These are phyloP conservation scores for Boletus subcaerulescens DNA, from an alignment of 768 basidiomycete genomes.

Conservation along the genomic window DNA sequence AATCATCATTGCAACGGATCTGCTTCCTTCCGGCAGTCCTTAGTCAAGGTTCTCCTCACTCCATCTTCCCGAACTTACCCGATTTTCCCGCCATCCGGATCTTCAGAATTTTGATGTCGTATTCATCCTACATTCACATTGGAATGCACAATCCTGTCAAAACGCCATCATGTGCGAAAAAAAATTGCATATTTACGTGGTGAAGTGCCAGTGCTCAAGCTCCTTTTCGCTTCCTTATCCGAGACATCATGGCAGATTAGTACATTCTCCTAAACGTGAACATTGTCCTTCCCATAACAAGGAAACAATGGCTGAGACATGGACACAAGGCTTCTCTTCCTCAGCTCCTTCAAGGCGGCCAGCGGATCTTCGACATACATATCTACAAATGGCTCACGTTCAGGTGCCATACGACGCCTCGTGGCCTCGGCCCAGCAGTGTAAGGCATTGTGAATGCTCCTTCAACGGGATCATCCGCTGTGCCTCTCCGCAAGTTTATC, in stretches of 20 bases:
- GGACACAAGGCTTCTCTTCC: not conserved
- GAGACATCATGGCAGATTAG: conserved; percentile 19
- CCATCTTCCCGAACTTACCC: conserved; percentile 17
- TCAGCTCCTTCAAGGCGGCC: conserved; percentile 3
- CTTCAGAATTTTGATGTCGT: conserved; percentile 13
- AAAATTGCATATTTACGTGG: conserved; percentile 23
- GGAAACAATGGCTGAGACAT: conserved; percentile 31
- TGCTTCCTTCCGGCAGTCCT: not conserved
- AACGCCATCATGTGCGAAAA: conserved; percentile 4
- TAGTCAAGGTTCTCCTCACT: not conserved
- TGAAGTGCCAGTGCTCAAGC: conserved; percentile 13
- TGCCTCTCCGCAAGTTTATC: conserved; percentile 16
- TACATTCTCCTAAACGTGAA: conserved; percentile 16
- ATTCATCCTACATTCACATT: not conserved
- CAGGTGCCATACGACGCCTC: conserved; percentile 16
- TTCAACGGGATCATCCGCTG: conserved; percentile 3
- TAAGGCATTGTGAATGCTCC: conserved; percentile 8
- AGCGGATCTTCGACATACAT: conserved; percentile 14
- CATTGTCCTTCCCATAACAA: conserved; percentile 32
- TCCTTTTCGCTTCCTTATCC: conserved; percentile 18
- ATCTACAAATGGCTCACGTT: conserved; percentile 12
- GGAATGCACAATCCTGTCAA: conserved; percentile 12
- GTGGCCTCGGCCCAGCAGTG: conserved; percentile 11
- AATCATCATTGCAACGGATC: conserved; percentile 5
- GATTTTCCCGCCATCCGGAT: conserved; percentile 24